Base-by-base conservation (phyloP, 1,284 basidiomycete genomes). In the Bjerkandera adusta region DNA sequence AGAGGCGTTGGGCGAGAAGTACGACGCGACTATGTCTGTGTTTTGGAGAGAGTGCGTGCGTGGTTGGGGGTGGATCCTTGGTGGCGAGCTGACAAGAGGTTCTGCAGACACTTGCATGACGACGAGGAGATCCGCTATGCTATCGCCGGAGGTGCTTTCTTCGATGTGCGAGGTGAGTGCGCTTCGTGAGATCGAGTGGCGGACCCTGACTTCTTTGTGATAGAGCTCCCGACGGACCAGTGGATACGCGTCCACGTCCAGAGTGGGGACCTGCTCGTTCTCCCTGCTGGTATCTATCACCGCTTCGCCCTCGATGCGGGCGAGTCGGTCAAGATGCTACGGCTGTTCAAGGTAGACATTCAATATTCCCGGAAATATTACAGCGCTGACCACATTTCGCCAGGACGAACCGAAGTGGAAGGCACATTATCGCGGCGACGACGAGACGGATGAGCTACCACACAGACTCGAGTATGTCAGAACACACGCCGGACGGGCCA, bases 61-160 rank as follows among this genome's bases (percentile, higher is more conserved):
- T 36, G 29, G 11, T 21, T 15, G 13, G 10, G 27, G 32, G 10
- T n/a, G n/a, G n/a, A n/a, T n/a, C n/a, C n/a, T n/a, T n/a, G n/a
- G n/a, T n/a, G n/a, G n/a, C n/a, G n/a, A n/a, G n/a, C n/a, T n/a
- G n/a, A n/a, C n/a, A n/a, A n/a, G n/a, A n/a, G n/a, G n/a, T 22
- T 16, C 34, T 15, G 25, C 48, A 90, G 87, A 59, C 90, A 93
- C 57, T 76, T 94, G 69, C 92, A 94, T 57, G 90, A 94, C 65
- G 92, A 94, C 57, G 91, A 94, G 64, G 92, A 94, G 68, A 93
- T 93, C 56, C 76, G 92, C 13, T 96, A 89, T 62, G 83, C 94
- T 54, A 72, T 89, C 33, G 75, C 77, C 1, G 92, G 92, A 5
- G 82, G 79, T 36, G 91, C 91, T 0, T 96, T 82, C 72, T 95